phyloP scores from a whole-genome alignment of 148 eudicot species.

The Camellia lanceoleosa region DNA sequence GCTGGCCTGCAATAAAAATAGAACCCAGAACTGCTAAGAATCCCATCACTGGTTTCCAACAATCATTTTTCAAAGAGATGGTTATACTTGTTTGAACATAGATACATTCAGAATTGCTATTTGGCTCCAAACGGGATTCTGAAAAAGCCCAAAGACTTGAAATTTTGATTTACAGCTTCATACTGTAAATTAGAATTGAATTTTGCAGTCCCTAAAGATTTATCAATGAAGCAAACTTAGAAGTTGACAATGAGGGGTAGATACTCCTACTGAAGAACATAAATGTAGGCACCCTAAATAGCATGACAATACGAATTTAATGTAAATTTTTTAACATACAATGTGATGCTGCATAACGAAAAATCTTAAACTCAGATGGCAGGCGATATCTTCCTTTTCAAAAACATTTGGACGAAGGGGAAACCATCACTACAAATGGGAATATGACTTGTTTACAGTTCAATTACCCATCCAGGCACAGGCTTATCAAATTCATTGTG shows the following conservation, averaged over 20 bases:
- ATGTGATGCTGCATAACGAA: background rate
- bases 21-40: background rate
- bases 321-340: background rate
- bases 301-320: background rate
- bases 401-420: background rate
- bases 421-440: background rate
- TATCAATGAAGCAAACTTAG: background rate
- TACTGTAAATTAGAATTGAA: background rate
- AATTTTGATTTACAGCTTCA: background rate
- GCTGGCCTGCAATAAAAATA: conserved; percentile 40
- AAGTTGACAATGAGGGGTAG: background rate
- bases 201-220: background rate
- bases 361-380: background rate
- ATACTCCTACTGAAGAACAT: background rate
- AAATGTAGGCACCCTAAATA: background rate
- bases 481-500: background rate
- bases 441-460: background rate
- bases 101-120: background rate
- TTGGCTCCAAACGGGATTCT: background rate
- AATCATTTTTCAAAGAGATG: background rate
- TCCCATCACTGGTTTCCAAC: background rate
- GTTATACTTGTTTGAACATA: background rate
- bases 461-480: background rate
- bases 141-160: background rate
- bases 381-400: background rate